Base-by-base conservation (phyloP, 1,284 basidiomycete species). In the Rhodotorula mucilaginosa region DNA sequence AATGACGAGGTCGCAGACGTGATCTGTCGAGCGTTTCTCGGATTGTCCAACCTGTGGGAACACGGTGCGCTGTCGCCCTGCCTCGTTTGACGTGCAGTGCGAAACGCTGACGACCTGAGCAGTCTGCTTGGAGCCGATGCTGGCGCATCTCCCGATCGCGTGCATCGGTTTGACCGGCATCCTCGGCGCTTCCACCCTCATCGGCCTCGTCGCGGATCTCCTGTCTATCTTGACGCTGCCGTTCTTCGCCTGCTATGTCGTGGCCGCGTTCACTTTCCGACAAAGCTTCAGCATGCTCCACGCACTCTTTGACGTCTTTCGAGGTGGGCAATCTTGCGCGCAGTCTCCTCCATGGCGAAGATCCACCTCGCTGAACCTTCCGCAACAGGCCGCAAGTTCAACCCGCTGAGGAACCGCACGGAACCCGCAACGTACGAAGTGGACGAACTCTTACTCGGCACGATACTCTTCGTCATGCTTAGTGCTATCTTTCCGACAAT, bases 371-470 rank as follows among this genome's bases (percentile, higher is more conserved):
- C 23, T 6, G 26, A 4, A 5, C 8, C 4, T 1, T 18, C 3
- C 23, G 26, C 18, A 21, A 26, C 74, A 93, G 93, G 94, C 2
- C 96, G 91, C 81, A 86, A 92, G 65, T 90, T 87, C 80, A 97
- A 97, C 79, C 86, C 89, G 39, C 83, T 97, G 44, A 86, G 93
- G 60, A 85, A 89, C 61, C 88, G 95, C 46, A 88, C 89, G 10
- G 95, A 99, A 80, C 87, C 90, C 15, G 93, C 91, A 85, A 87
- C 89, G 74, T 97, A 97, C 79, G 92, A 96, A 73, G 85, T 96
- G 39, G 96, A 99, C 80, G 94, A 97, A 80, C 86, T 98, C 18
- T 85, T 98, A 46, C 88, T 99, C 46, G 96, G 96, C 21, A 96
- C 96, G 0, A 89, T 99, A 58, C 84, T 99, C 34, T 98, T 99